A percentile compares a stretch with the other conserved stretches of the same genome.
Evolutionary conservation across 129 eudicot genomes (phyloP).

Genomic region (Pulicaria dysenterica): DNA sequence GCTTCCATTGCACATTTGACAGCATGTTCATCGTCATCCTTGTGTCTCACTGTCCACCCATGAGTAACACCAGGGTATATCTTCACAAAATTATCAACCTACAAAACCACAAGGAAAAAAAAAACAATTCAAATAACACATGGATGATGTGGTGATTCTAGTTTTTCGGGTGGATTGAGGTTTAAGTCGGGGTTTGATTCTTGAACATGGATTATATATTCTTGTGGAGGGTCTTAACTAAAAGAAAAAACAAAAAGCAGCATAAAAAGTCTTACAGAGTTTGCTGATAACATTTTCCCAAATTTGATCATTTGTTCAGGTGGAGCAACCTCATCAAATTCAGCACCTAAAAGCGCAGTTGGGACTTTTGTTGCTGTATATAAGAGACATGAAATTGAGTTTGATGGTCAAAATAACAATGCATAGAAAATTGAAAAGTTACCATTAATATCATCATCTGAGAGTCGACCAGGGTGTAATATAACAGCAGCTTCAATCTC

Average conservation of each 20-base stretch:
- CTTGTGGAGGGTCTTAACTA: no score
- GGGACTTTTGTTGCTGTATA: conserved; percentile 47
- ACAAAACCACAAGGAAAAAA: neutral
- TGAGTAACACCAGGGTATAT: conserved; percentile 46
- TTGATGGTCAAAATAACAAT: neutral
- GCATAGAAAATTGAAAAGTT: neutral
- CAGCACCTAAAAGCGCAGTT: conserved; percentile 59
- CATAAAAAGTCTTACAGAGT: conserved; percentile 34
- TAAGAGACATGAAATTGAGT: neutral
- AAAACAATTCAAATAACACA: neutral
- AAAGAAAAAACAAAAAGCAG: neutral
- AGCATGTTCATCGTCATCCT: conserved; percentile 39
- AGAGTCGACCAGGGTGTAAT: conserved; percentile 50
- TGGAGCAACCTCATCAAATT: conserved; percentile 37
- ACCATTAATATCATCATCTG: conserved; percentile 49
- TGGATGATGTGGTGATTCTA: neutral
- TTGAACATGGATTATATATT: no score
- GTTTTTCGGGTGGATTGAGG: no score
- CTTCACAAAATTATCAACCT: conserved; percentile 48
- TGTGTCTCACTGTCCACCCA: conserved; percentile 54
- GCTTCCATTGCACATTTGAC: conserved; percentile 45
- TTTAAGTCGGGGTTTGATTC: no score
- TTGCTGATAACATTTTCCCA: conserved; percentile 45
- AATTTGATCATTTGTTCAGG: conserved; percentile 42
- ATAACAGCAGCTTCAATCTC: conserved; percentile 55